Conservation (phyloP, 495 filamentous ascomycete genomes). For the Cercophora sp. region DNA sequence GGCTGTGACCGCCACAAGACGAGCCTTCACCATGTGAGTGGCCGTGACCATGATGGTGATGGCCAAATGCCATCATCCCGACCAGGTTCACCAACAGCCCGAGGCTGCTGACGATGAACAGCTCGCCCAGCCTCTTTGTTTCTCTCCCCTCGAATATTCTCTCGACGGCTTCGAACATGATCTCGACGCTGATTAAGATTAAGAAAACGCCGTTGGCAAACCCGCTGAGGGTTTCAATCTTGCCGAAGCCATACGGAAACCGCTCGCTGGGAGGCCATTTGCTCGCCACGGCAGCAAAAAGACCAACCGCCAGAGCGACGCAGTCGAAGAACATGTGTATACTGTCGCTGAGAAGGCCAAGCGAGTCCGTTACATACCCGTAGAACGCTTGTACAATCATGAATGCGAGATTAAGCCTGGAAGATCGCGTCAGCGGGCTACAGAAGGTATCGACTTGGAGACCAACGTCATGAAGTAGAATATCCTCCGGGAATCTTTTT, state of each 20-base stretch:
- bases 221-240: slow-evolving; percentile 92
- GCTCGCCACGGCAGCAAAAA: slow-evolving; percentile 93
- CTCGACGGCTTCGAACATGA: slow-evolving; percentile 92
- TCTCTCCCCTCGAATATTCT: slow-evolving; percentile 74
- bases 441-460: neutral
- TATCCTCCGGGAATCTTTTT: slow-evolving; percentile 92
- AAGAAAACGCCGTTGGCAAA: slow-evolving; percentile 97
- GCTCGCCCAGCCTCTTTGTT: slow-evolving; percentile 78
- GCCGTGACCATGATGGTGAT: slow-evolving; percentile 68
- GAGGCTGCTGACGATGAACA: slow-evolving; percentile 79
- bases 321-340: slow-evolving; percentile 99
- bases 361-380: slow-evolving; percentile 84
- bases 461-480: slow-evolving; percentile 93
- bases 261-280: slow-evolving; percentile 88
- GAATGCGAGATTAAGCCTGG: slow-evolving; percentile 86
- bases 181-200: slow-evolving; percentile 93
- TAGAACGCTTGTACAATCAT: slow-evolving; percentile 96
- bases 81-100: slow-evolving; percentile 88
- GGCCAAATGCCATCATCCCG: slow-evolving; percentile 81
- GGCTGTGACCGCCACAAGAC: slow-evolving; percentile 31
- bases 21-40: slow-evolving; percentile 38
- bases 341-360: slow-evolving; percentile 91
- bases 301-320: slow-evolving; percentile 81
- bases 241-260: slow-evolving; percentile 95
- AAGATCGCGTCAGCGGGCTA: slow-evolving; percentile 7